These are phyloP conservation scores for Hirschfeldia incana DNA, from an alignment of 345 rosid species.

Conservation along the genomic window DNA sequence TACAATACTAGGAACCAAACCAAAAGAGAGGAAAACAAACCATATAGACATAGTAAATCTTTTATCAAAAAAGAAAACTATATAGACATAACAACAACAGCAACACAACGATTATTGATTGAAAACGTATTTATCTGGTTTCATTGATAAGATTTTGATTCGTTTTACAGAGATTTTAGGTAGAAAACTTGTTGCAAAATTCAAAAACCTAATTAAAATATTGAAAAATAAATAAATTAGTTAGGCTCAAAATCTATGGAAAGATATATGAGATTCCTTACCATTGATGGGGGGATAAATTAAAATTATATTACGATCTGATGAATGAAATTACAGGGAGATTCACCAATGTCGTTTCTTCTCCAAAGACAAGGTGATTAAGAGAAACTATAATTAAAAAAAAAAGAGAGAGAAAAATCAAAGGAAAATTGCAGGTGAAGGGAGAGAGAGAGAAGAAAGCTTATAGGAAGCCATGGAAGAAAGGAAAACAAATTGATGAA, in stretches of 20 bases:
- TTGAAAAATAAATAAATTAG: neutral
- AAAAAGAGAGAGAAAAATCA: constrained; percentile 10
- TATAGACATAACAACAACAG: neutral
- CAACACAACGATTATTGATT: neutral
- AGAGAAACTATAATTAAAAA: neutral
- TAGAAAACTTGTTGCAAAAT: neutral
- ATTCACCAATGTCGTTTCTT: constrained; percentile 41
- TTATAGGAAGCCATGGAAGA: constrained; percentile 46
- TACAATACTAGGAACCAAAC: neutral
- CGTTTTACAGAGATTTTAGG: neutral
- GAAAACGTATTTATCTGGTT: neutral
- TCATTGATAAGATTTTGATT: neutral
- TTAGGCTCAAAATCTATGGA: neutral
- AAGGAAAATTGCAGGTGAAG: constrained; percentile 19
- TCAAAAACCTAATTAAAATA: neutral
- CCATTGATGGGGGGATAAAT: constrained; percentile 37
- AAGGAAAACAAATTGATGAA: constrained; percentile 42
- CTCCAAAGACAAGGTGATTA: constrained; percentile 26
- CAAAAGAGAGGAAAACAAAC: neutral
- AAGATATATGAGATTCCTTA: constrained; percentile 31
- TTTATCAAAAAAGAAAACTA: neutral
- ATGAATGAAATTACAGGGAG: neutral
- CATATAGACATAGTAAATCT: neutral
- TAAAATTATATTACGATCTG: constrained; percentile 36
- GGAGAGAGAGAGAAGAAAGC: constrained; percentile 38